Base-by-base conservation (phyloP, 345 rosid genomes). In the Limnanthes douglasii region DNA sequence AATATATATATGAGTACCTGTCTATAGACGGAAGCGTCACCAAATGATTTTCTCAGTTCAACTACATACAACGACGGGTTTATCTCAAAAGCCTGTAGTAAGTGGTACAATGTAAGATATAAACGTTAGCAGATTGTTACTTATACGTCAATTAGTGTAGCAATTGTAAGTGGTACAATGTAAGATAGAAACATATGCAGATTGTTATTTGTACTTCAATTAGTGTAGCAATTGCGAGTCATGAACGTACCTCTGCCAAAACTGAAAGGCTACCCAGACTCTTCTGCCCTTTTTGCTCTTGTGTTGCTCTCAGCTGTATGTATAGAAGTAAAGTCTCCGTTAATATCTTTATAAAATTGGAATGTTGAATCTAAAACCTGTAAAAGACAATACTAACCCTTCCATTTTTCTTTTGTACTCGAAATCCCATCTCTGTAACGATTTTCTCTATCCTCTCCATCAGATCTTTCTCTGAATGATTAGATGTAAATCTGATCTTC, bases 401-500 rank as follows among this genome's bases (percentile, higher is more conserved):
- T 11, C 86, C 90, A 41, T 83, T 72, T 62, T 60, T 88, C 64
- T 72, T 88, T 31, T 60, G 86, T 43, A 79, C 93, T 35, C 58
- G 72, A 48, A 62, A 88, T 50, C 98, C 95, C 98, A 88, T 88
- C 59, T 72, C 69, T 2, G 60, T 76, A 8, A 54, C 90, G 1
- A 46, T 60, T 31, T 60, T 56, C 45, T 83, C 86, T 9, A 88
- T 83, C 68, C 67, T 75, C 61, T 73, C 73, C 2, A 79, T 62
- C 71, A 83, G 59, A 48, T 88, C 73, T 55, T 66, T 84, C 5
- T 64, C 66, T 1, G 75, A 72, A 45, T 45, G 74, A 70, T 70
- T 66, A 48, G 95, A 88, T 39, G 98, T 74, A 46, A 88, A 88
- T 50, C 92, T 74, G 58, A 83, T 70, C 55, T 76, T 88, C 66